Base-by-base conservation (phyloP, 495 filamentous ascomycete genomes). In the Talaromyces stipitatus region DNA sequence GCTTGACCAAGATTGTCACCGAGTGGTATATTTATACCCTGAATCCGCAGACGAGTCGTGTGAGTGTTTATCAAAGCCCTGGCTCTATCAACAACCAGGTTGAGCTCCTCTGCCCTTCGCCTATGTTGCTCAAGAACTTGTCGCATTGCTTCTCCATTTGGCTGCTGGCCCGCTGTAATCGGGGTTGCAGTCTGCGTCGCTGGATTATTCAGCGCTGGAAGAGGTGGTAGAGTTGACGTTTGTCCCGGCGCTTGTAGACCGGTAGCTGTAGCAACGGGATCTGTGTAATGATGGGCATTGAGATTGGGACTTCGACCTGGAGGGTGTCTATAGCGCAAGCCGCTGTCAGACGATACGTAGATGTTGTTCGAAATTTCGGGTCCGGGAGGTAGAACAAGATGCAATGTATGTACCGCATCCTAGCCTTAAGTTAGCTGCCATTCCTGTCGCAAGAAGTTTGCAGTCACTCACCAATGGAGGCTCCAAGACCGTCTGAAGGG, bases 331-430 rank as follows among this genome's bases (percentile, higher is more conserved):
- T 61, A 45, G 4, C 54, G 54, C 36, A 55, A 28, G 26, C 28
- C n/a, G 11, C 38, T 45, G 36, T 55, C 54, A 23, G 54, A 14
- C 11, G 20, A 23, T 55, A 41, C 10, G 24, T 43, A 43, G 1
- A 41, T 12, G 23, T 55, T 55, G 33, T 27, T 46, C n/a, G 38
- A 41, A 43, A 41, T n/a, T 3, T 55, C 48, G 22, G 69, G 60
- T n/a, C 64, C 64, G 18, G 71, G 74, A 28, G 77, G 69, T 22
- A 89, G 64, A 6, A 85, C 85, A n/a, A 90, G 78, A 65, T 90
- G 87, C 7, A 90, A 70, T 6, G 67, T 69, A 56, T 69, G 61
- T 51, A 62, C 64, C 7, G 57, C 36, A 20, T 57, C 60, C 73
- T 57, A 75, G 74, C 58, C 58, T 83, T 71, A 79, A 82, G 58